Evolutionary conservation across 1,284 basidiomycete genomes (phyloP).

Genomic region (Puccinia hordei): DNA sequence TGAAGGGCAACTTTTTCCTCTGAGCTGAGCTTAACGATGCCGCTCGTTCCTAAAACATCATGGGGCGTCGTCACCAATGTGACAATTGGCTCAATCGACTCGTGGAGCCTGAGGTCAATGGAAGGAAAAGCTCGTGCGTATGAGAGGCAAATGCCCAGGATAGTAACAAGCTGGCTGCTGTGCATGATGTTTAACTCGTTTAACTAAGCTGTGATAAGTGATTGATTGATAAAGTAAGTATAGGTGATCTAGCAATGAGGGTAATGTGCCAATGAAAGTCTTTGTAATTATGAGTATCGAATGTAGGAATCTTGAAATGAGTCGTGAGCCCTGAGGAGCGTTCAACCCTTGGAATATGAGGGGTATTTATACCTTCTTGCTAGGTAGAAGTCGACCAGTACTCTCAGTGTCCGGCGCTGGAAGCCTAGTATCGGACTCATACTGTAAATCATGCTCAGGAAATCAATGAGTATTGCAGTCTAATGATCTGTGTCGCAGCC

Average conservation of each 20-base stretch:
- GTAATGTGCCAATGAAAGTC: background rate
- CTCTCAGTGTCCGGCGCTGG: too few species aligned
- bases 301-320: background rate
- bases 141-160: conserved; percentile 19
- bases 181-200: conserved; percentile 12
- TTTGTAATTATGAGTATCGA: background rate
- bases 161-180: background rate
- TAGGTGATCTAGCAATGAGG: background rate
- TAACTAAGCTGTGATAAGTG: background rate
- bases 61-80: background rate
- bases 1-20: background rate
- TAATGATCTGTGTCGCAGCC: background rate
- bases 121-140: background rate
- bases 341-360: background rate
- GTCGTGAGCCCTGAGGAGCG: background rate
- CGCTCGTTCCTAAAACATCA: background rate
- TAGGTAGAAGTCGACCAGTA: background rate
- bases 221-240: background rate
- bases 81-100: background rate
- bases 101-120: background rate
- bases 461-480: too few species aligned
- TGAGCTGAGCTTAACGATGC: background rate
- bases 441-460: background rate
- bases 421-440: too few species aligned
- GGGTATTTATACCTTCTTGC: conserved; percentile 16